These are phyloP conservation scores for Hemisphaericaspora xylofermentans DNA, from an alignment of 1,139 yeast species.

Conservation along the genomic window DNA sequence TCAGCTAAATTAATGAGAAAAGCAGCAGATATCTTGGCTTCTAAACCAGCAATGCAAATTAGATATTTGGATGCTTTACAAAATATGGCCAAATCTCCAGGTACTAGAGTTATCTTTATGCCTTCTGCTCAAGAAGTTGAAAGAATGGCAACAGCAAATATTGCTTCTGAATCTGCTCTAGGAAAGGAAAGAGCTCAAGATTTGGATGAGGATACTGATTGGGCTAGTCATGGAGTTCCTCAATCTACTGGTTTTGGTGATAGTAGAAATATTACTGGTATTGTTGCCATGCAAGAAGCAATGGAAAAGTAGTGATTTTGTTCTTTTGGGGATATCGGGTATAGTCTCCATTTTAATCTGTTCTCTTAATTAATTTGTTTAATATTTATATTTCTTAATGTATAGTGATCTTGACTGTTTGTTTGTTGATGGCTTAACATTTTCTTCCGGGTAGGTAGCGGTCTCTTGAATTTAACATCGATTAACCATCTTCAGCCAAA, in stretches of 20 bases:
- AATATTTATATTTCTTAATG: too few relatives aligned
- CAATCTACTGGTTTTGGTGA: slow-evolving; percentile 6
- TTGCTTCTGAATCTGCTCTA: slow-evolving; percentile 10
- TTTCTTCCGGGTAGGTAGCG: too few relatives aligned
- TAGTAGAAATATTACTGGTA: slow-evolving; percentile 20
- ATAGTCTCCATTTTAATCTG: too few relatives aligned
- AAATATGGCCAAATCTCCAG: slow-evolving; percentile 62
- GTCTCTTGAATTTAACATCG: too few relatives aligned
- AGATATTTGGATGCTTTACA: slow-evolving; percentile 81
- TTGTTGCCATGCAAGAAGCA: slow-evolving; percentile 34
- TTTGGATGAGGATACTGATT: slow-evolving; percentile 23
- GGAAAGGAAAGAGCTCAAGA: slow-evolving; percentile 15
- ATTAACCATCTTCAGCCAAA: too few relatives aligned
- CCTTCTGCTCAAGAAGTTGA: slow-evolving; percentile 52
- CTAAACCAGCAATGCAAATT: slow-evolving; percentile 79
- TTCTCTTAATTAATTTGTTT: too few relatives aligned
- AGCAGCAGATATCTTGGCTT: slow-evolving; percentile 75
- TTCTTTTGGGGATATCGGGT: not conserved
- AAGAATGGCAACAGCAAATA: slow-evolving; percentile 29
- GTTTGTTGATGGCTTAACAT: too few relatives aligned
- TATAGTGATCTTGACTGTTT: too few relatives aligned
- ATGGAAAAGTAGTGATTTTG: slow-evolving; percentile 10
- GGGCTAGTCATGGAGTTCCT: slow-evolving; percentile 15
- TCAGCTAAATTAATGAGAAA: slow-evolving; percentile 75
- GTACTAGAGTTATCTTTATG: slow-evolving; percentile 72